A percentile compares a stretch with the other conserved stretches of the same genome.
phyloP scores from a whole-genome alignment of 352 stramenopile species.

The Pythium plurisporium region DNA sequence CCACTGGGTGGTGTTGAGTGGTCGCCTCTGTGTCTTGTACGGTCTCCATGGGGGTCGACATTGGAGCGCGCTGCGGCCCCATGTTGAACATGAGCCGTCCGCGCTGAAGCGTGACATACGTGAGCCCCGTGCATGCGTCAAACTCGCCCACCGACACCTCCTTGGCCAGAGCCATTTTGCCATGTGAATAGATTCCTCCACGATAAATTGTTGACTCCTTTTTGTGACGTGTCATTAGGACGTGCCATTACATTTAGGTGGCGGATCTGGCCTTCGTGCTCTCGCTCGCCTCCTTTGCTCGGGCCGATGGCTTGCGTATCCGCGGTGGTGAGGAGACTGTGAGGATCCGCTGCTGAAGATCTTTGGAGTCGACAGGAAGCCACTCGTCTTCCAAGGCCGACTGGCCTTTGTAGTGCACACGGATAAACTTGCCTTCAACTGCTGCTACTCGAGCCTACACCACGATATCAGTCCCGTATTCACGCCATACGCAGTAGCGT shows the following conservation, averaged over 20 bases:
- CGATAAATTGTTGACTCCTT: background rate
- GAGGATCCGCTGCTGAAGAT: constrained; percentile 16
- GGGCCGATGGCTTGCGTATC: constrained; percentile 14
- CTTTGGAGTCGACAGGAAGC: constrained; percentile 35
- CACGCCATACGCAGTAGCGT: background rate
- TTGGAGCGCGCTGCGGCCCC: constrained; percentile 34
- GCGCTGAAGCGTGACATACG: constrained; percentile 62
- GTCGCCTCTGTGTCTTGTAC: background rate
- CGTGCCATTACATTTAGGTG: no score
- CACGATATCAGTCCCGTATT: no score
- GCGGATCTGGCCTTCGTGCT: background rate
- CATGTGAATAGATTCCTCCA: background rate
- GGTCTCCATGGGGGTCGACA: background rate
- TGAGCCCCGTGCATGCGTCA: constrained; percentile 48
- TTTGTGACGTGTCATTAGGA: constrained; percentile 7
- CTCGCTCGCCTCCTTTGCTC: background rate
- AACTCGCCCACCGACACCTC: constrained; percentile 62
- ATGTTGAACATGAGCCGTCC: constrained; percentile 76
- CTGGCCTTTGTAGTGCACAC: constrained; percentile 77
- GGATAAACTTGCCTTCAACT: constrained; percentile 70
- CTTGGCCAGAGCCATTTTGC: constrained; percentile 19
- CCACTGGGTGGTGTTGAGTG: no score
- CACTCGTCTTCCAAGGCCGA: constrained; percentile 68
- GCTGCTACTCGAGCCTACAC: constrained; percentile 58
- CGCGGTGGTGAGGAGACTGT: constrained; percentile 15